Base-by-base conservation (phyloP, 108 stramenopile genomes). In the Nitzschia sp. region DNA sequence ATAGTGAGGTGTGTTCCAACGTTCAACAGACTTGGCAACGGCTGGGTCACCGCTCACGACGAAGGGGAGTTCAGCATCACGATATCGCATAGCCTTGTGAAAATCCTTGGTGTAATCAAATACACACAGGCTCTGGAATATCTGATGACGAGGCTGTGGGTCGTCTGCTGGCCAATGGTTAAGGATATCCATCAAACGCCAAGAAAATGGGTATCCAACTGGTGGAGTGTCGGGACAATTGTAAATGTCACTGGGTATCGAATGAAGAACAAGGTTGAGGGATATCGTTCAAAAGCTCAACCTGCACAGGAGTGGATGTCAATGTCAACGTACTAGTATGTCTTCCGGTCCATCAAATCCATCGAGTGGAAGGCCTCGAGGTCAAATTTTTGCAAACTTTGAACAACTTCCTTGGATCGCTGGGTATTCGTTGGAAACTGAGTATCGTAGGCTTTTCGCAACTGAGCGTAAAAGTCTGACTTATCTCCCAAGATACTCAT, bases 41-140 rank as follows among this genome's bases (percentile, higher is more conserved):
- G 79, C 68, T 22, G 97, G 96, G 72, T 96, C 91, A 53, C 90
- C 79, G 24, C 89, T 66, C 10, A 96, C 68, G 10, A 97, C 83
- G 79, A 97, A 98, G 14, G 98, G 97, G 14, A 96, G 68, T 78
- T 98, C 98, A 10, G 80, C 80, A 14, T 87, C 68, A 14, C 96
- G 83, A 77, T 97, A 98, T 17, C 69, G 73, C n/a, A 80, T 63
- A 11, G 91, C 92, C 82, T 95, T 92, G 50, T 76, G 62, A 20
- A 88, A 60, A 21, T 96, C 90, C 6, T 82, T 87, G 25, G 80
- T 44, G 58, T 87, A 85, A 56, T 93, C 92, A 75, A 93, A 93
- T 58, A 86, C 70, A 64, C 92, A 93, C 10, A 90, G 19, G 14
- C 86, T 85, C 43, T 90, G 87, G 60, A 81, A 87, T 11, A 90